Base-by-base conservation (phyloP, 805 yeast species). In the Huiozyma naganishii region DNA sequence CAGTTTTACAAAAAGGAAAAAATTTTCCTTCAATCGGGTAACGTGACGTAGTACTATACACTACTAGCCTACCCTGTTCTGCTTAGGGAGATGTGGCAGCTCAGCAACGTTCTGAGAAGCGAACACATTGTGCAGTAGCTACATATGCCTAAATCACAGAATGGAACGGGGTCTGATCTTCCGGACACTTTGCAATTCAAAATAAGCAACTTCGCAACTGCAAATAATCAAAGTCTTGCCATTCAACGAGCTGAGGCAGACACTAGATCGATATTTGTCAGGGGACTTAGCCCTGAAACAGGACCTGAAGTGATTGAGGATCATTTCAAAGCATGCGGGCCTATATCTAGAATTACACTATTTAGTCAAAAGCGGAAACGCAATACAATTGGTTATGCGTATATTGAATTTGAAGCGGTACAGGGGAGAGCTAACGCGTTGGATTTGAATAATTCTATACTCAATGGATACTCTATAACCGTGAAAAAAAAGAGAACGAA, bases 401-500 rank as follows among this genome's bases (percentile, higher is more conserved):
- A 77, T 50, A 66, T 80, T 30, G 79, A 82, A 50, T 80, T 77
- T 53, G 71, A 69, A 10, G 52, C 57, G 6, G 46, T 49, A 5
- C 71, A 64, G 6, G 61, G 72, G 11, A 79, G 73, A 6, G 52
- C 57, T 6, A 59, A 59, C 29, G 84, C 87, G 1, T 57, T 79
- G 39, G 55, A 52, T 8, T 51, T 72, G 32, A 63, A 71, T 45
- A 75, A 70, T 6, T 47, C 67, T 6, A 59, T 54, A 32, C 65
- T 80, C 44, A 65, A 70, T 37, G 76, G 71, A 1, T 66, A 79
- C 45, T 67, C 60, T 27, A 64, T 80, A 32, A 64, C 64, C 37
- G 77, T 77, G 2, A 61, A 68, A 37, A 60, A 59, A 39, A 78
- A 78, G 53, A 68, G 80, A 62, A 76, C 82, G 6, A 76, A 76